Percentiles rank a stretch among this genome's conserved stretches.
These are phyloP conservation scores for Talaromyces islandicus DNA, from an alignment of 2,329 filamentous ascomycete genomes.

Conservation along the genomic window DNA sequence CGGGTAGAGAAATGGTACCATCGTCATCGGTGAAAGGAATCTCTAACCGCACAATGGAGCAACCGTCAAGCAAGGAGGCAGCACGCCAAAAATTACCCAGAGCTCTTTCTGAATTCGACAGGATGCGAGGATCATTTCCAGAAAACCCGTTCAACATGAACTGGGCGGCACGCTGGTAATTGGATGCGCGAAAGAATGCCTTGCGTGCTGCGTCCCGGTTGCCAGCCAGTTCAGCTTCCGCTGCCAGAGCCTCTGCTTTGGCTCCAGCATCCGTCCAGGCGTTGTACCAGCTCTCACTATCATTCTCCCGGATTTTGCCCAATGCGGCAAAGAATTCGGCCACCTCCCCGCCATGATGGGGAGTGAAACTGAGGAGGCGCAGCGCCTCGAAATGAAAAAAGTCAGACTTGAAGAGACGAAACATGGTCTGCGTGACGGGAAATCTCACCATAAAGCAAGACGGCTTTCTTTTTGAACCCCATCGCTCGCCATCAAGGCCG, in stretches of 20 bases:
- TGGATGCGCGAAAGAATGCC: constrained; percentile 34
- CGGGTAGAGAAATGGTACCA: constrained; percentile 25
- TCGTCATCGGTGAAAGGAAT: constrained; percentile 34
- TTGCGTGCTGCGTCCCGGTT: constrained; percentile 24
- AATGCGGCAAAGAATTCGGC: constrained; percentile 35
- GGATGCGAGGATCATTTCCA: background rate
- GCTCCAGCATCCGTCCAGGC: constrained; percentile 24
- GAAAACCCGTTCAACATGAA: constrained; percentile 3
- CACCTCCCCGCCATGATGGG: constrained; percentile 31
- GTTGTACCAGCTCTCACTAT: constrained; percentile 34
- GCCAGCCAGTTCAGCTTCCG: constrained; percentile 23
- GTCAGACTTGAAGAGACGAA: constrained; percentile 2
- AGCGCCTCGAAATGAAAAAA: constrained; percentile 41
- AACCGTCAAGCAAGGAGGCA: background rate
- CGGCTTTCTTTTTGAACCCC: too few relatives aligned
- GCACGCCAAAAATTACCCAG: background rate
- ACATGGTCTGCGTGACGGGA: background rate
- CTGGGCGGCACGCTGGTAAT: constrained; percentile 30
- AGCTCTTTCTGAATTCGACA: background rate
- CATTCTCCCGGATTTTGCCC: constrained; percentile 29
- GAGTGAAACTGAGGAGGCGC: constrained; percentile 33
- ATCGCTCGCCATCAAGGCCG: too few relatives aligned
- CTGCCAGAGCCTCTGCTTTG: background rate
- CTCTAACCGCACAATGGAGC: constrained; percentile 12
- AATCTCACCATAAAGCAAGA: too few relatives aligned